A percentile compares a stretch with the other conserved stretches of the same genome.
These are phyloP conservation scores for Planoprotostelium fungivorum DNA, from an alignment of 78 protist species.

Conservation along the genomic window DNA sequence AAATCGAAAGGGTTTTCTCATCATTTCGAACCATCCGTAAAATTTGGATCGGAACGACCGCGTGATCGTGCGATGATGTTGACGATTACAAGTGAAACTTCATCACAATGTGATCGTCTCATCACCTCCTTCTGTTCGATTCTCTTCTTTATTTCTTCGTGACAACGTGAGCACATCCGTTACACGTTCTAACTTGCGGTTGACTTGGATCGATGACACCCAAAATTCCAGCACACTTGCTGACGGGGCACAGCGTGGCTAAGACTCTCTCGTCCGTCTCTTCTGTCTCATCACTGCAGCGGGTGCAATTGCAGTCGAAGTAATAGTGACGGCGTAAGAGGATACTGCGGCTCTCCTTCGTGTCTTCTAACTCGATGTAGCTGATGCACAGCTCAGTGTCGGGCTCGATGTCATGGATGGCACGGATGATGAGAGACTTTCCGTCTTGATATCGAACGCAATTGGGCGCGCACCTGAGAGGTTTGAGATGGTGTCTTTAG, in stretches of 20 bases:
- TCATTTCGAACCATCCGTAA: too few species aligned
- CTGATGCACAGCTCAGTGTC: background rate
- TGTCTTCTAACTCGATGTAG: background rate
- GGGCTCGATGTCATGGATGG: background rate
- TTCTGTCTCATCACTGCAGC: background rate
- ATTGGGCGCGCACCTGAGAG: background rate
- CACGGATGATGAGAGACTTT: background rate
- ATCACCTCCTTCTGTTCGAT: background rate
- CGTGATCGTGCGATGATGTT: too few species aligned
- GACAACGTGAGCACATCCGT: background rate
- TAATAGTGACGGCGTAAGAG: background rate
- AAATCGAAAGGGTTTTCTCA: too few species aligned
- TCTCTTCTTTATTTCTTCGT: too few species aligned
- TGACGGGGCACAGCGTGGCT: background rate
- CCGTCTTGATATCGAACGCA: background rate
- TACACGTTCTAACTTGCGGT: background rate
- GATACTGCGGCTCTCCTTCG: background rate
- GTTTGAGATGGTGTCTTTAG: background rate
- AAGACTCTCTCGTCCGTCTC: background rate
- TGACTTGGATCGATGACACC: background rate
- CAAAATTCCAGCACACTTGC: background rate
- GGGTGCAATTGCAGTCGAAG: background rate
- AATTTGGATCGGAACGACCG: too few species aligned
- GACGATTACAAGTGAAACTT: too few species aligned
- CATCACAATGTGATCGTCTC: background rate